Conservation (phyloP, 345 rosid genomes). For the Lepidium sativum region DNA sequence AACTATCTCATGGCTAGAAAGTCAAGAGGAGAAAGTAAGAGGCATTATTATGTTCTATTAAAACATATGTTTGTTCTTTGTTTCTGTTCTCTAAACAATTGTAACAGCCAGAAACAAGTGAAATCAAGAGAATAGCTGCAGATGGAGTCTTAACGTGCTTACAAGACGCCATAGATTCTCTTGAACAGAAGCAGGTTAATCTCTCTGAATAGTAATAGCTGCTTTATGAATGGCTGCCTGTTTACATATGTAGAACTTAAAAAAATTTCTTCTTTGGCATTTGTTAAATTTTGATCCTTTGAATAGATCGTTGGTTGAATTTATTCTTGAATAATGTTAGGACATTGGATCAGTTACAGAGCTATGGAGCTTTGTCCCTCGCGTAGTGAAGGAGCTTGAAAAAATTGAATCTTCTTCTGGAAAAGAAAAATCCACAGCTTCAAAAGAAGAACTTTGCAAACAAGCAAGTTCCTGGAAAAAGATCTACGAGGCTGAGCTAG, state of each 20-base stretch:
- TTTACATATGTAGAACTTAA: not conserved
- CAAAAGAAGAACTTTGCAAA: constrained; percentile 42
- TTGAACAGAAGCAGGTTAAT: constrained; percentile 69
- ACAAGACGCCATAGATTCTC: constrained; percentile 78
- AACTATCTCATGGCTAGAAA: constrained; percentile 74
- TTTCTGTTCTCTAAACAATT: constrained; percentile 12
- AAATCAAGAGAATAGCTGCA: constrained; percentile 71
- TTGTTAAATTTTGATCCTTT: not conserved
- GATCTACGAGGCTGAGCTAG: constrained; percentile 51
- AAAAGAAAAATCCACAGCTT: constrained; percentile 22
- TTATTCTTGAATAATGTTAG: constrained; percentile 26
- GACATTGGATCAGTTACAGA: constrained; percentile 42
- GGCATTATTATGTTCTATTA: not conserved
- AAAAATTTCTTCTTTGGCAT: not conserved
- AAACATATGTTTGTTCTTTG: not conserved
- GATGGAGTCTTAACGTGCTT: constrained; percentile 86
- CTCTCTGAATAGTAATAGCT: not conserved
- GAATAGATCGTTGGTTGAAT: not conserved
- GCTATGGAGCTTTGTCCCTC: constrained; percentile 91
- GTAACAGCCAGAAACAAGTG: constrained; percentile 71
- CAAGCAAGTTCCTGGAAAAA: constrained; percentile 52
- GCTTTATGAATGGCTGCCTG: not conserved
- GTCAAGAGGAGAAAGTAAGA: constrained; percentile 78
- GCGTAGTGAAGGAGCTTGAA: constrained; percentile 63
- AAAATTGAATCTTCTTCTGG: constrained; percentile 31